Evolutionary conservation across 495 filamentous ascomycete species (phyloP).

Genomic region (Patellaria atrata): DNA sequence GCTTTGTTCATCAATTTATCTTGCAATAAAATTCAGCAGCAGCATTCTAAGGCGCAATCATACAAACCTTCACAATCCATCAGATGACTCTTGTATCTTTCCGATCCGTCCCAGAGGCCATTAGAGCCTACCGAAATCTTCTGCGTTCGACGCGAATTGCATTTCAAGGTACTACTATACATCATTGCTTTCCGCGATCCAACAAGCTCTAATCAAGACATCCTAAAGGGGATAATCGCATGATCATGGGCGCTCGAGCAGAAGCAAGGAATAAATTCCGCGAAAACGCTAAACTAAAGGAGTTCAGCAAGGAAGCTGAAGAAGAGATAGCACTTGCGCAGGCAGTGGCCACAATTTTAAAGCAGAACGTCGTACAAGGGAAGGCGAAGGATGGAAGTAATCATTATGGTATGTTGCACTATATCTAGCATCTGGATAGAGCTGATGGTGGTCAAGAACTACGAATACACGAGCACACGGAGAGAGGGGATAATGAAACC

Average conservation of each 20-base stretch:
- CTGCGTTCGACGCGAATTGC: conserved; percentile 71
- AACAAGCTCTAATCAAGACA: conserved; percentile 4
- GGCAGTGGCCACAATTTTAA: conserved; percentile 66
- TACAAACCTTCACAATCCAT: too few species aligned
- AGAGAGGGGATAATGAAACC: conserved; percentile 82
- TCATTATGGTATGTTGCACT: too few species aligned
- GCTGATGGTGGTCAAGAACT: conserved; percentile 47
- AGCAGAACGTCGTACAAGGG: conserved; percentile 82
- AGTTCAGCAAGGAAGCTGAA: conserved; percentile 35
- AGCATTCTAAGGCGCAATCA: too few species aligned
- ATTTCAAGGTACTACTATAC: conserved; percentile 51
- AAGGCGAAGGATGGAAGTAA: conserved; percentile 30
- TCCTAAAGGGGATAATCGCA: conserved; percentile 44
- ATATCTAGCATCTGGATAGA: too few species aligned
- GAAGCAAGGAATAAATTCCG: conserved; percentile 61
- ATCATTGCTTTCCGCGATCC: conserved; percentile 6
- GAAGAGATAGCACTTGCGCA: conserved; percentile 57
- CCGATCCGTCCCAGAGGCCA: too few species aligned
- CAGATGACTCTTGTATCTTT: too few species aligned
- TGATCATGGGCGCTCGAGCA: conserved; percentile 53
- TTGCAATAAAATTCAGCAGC: too few species aligned
- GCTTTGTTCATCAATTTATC: too few species aligned
- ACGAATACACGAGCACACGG: conserved; percentile 77
- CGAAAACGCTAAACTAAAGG: conserved; percentile 40
- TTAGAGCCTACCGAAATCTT: conserved; percentile 68